These are phyloP conservation scores for Erodium moschatum DNA, from an alignment of 441 rosid genomes.

Conservation along the genomic window DNA sequence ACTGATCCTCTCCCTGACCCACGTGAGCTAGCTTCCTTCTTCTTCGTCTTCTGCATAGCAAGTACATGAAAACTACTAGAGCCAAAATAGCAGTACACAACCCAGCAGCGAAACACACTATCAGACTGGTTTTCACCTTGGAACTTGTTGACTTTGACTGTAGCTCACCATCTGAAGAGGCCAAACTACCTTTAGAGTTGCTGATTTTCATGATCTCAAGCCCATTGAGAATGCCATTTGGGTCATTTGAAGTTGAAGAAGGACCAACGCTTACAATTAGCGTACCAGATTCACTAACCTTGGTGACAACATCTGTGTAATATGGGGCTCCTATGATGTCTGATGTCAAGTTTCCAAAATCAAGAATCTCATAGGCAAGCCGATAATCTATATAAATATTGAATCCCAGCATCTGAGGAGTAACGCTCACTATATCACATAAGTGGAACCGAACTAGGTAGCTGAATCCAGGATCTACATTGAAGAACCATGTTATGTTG, in stretches of 20 bases:
- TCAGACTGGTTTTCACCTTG: conserved; percentile 25
- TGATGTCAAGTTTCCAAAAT: conserved; percentile 40
- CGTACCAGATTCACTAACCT: conserved; percentile 17
- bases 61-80: conserved; percentile 23
- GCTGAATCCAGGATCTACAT: conserved; percentile 54
- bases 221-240: conserved; percentile 61
- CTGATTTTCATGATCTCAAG: conserved; percentile 74
- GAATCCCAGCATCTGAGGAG: conserved; percentile 23
- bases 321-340: conserved; percentile 40
- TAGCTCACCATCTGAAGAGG: conserved; percentile 23
- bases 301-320: conserved; percentile 49
- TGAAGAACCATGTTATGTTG: conserved; percentile 68
- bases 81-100: conserved; percentile 25
- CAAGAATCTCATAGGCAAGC: conserved; percentile 35
- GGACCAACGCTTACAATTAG: conserved; percentile 61
- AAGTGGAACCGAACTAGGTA: conserved; percentile 73
- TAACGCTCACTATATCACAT: conserved; percentile 39
- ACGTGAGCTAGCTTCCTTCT: conserved; percentile 21
- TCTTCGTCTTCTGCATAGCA: conserved; percentile 35
- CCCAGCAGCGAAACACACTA: conserved; percentile 40
- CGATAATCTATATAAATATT: conserved; percentile 49
- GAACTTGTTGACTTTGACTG: conserved; percentile 21
- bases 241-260: conserved; percentile 23
- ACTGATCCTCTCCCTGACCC: conserved; percentile 32
- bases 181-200: conserved; percentile 48